Percentiles rank a stretch among this genome's conserved stretches.
phyloP scores from a whole-genome alignment of 1,284 basidiomycete genomes.

The Tilletia setariae region DNA sequence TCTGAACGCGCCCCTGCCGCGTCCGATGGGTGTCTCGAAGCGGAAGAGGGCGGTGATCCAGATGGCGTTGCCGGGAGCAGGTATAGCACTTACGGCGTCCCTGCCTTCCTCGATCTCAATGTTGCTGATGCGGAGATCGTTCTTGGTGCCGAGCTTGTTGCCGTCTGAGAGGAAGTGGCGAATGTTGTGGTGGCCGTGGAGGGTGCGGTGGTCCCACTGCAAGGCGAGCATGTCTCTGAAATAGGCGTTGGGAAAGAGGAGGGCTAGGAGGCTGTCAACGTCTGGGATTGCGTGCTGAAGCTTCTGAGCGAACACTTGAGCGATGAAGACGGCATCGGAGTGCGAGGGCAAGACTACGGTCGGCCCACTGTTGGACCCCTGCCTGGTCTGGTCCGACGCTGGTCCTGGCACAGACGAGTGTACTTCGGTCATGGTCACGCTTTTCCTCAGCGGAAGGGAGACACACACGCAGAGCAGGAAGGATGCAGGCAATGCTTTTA shows the following conservation, averaged over 20 bases:
- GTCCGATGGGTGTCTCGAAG: background rate
- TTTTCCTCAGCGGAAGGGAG: too few species aligned
- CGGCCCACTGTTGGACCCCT: too few species aligned
- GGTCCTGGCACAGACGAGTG: too few species aligned
- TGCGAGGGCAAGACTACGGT: background rate
- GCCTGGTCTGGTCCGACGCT: too few species aligned
- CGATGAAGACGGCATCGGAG: background rate
- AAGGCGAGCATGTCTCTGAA: slow-evolving; percentile 4
- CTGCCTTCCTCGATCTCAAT: background rate
- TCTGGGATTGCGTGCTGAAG: background rate
- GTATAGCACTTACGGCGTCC: background rate
- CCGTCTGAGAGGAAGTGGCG: background rate
- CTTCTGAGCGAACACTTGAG: background rate
- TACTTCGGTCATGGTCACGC: too few species aligned
- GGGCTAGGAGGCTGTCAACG: background rate
- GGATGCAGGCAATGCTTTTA: too few species aligned
- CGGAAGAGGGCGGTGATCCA: background rate
- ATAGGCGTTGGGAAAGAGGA: background rate
- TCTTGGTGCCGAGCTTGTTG: background rate
- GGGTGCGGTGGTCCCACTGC: background rate
- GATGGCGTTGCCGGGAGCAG: background rate
- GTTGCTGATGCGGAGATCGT: background rate
- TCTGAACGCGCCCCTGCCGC: background rate
- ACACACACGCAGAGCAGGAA: too few species aligned
- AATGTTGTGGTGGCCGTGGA: slow-evolving; percentile 1